A percentile compares a stretch with the other conserved stretches of the same genome.
Conservation (phyloP, 176 grass and related monocot genomes). For the Oropetium thomaeum region DNA sequence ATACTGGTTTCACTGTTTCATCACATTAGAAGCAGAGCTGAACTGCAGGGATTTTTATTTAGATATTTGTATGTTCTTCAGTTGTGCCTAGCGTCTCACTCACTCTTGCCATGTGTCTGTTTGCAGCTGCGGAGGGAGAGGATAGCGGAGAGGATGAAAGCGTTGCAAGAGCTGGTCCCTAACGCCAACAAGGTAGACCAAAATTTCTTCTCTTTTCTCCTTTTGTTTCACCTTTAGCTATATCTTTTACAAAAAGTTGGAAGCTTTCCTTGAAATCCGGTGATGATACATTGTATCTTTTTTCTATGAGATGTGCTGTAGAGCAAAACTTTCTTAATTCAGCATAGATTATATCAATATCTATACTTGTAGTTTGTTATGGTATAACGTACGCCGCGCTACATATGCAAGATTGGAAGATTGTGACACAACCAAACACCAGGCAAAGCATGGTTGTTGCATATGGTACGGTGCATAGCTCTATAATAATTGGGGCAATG, state of each 20-base stretch:
- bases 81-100: background rate
- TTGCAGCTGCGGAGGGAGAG: slow-evolving; percentile 92
- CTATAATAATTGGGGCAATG: background rate
- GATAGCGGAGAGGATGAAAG: slow-evolving; percentile 99
- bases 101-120: slow-evolving; percentile 14
- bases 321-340: background rate
- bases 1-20: background rate
- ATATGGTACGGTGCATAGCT: background rate
- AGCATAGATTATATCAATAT: background rate
- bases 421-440: background rate
- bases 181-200: slow-evolving; percentile 79
- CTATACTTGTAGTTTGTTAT: slow-evolving; percentile 11
- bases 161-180: slow-evolving; percentile 87
- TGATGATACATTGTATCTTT: slow-evolving; percentile 26
- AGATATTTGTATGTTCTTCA: slow-evolving; percentile 1
- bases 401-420: slow-evolving; percentile 14
- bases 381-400: slow-evolving; percentile 14
- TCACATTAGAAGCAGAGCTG: background rate
- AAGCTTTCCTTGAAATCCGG: slow-evolving; percentile 42
- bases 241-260: slow-evolving; percentile 43
- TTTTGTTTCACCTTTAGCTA: slow-evolving; percentile 1
- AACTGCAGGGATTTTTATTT: background rate
- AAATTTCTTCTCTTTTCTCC: slow-evolving; percentile 19
- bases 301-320: background rate
- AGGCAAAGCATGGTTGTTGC: slow-evolving; percentile 19